Evolutionary conservation across 305 asterid species (phyloP).

Genomic region (Solanum hybrid): DNA sequence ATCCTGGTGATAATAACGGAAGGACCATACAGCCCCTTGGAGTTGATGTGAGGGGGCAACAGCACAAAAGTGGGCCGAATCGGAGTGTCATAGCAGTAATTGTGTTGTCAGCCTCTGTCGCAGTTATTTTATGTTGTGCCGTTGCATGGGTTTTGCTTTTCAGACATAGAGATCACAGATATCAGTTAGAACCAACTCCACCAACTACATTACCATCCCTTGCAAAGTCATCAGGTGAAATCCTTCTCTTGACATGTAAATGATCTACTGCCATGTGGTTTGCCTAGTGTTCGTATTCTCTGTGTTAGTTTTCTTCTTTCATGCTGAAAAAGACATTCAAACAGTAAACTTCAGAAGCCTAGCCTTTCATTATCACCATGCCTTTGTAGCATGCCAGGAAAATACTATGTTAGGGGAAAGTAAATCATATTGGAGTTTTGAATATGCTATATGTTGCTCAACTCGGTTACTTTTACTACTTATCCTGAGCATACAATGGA

Average conservation of each 20-base stretch:
- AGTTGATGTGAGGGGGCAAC: conserved; percentile 56
- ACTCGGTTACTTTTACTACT: neutral
- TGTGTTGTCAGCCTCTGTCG: conserved; percentile 54
- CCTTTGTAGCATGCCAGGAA: neutral
- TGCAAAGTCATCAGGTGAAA: conserved; percentile 74
- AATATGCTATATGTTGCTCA: neutral
- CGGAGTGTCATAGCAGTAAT: conserved; percentile 52
- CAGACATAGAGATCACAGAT: conserved; percentile 28
- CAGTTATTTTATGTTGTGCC: conserved; percentile 43
- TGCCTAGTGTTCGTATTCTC: neutral
- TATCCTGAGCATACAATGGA: neutral
- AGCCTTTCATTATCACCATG: neutral
- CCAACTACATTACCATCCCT: conserved; percentile 46
- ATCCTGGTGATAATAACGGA: conserved; percentile 53
- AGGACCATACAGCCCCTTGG: conserved; percentile 71
- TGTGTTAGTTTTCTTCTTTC: neutral
- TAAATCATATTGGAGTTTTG: neutral
- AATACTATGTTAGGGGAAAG: neutral
- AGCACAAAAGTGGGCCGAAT: conserved; percentile 43
- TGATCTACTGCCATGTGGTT: neutral
- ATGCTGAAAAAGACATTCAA: neutral
- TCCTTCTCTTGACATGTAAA: neutral
- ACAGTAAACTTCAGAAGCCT: neutral
- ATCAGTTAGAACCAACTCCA: conserved; percentile 45
- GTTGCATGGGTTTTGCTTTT: conserved; percentile 54